A percentile compares a stretch with the other conserved stretches of the same genome.
Evolutionary conservation across 495 filamentous ascomycete species (phyloP).

Genomic region (Podospora pseudopauciseta): DNA sequence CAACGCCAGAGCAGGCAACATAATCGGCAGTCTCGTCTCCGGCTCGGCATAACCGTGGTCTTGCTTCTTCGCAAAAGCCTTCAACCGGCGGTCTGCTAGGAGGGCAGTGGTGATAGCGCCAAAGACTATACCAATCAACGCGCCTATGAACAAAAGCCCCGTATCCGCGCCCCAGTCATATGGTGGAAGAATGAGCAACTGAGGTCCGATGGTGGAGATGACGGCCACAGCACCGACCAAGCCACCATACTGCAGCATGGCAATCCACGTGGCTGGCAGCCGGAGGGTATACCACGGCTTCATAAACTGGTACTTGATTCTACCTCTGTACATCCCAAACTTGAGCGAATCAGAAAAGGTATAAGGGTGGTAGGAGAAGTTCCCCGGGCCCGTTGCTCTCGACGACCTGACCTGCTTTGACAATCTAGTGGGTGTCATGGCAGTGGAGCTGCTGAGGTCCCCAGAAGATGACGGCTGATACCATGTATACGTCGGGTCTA

Average conservation of each 20-base stretch:
- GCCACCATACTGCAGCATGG: conserved; percentile 30
- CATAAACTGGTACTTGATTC: conserved; percentile 21
- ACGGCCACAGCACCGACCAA: conserved; percentile 28
- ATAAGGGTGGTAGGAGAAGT: conserved; percentile 15
- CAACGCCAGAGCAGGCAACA: conserved; percentile 25
- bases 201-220: conserved; percentile 30
- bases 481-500: conserved; percentile 16
- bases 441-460: conserved; percentile 13
- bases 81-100: conserved; percentile 22
- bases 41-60: conserved; percentile 29
- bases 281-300: conserved; percentile 29
- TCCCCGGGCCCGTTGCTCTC: background rate
- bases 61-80: conserved; percentile 12
- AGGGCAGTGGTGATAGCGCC: conserved; percentile 20
- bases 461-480: conserved; percentile 20
- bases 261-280: conserved; percentile 27
- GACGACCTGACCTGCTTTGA: conserved; percentile 17
- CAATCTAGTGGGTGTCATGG: background rate
- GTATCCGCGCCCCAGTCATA: conserved; percentile 29
- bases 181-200: conserved; percentile 21
- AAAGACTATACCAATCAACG: conserved; percentile 26
- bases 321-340: conserved; percentile 21
- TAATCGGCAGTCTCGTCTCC: conserved; percentile 26
- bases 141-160: conserved; percentile 28
- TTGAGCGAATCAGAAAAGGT: conserved; percentile 24